Conservation (phyloP, 2,329 filamentous ascomycete species). For the Microdochium bolleyi region DNA sequence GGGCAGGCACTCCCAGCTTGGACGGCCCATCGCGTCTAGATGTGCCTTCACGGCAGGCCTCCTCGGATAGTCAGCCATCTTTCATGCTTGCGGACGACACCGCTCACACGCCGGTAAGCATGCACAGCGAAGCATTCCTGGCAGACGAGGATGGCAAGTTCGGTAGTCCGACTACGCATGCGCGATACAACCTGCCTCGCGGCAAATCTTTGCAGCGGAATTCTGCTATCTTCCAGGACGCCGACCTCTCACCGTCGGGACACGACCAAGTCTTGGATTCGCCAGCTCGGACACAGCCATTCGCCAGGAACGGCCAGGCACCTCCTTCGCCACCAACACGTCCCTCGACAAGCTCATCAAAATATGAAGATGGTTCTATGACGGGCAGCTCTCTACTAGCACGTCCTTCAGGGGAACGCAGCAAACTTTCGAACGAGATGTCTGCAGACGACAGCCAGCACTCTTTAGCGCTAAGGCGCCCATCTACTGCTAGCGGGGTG, state of each 20-base stretch:
- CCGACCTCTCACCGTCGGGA: not conserved
- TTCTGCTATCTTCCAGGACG: slow-evolving; percentile 49
- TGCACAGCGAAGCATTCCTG: slow-evolving; percentile 61
- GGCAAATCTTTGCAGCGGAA: slow-evolving; percentile 71
- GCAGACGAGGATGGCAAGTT: slow-evolving; percentile 42
- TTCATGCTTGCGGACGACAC: slow-evolving; percentile 57
- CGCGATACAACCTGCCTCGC: slow-evolving; percentile 75
- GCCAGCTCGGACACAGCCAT: slow-evolving; percentile 2
- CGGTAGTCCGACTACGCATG: slow-evolving; percentile 74
- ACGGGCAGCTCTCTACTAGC: slow-evolving; percentile 29
- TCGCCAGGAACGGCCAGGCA: slow-evolving; percentile 33
- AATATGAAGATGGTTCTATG: slow-evolving; percentile 21
- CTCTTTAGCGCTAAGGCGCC: slow-evolving; percentile 34
- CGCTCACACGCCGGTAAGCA: slow-evolving; percentile 62
- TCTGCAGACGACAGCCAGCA: slow-evolving; percentile 29
- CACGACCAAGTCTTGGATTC: slow-evolving; percentile 21
- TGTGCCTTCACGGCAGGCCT: slow-evolving; percentile 52
- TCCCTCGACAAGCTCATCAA: slow-evolving; percentile 46
- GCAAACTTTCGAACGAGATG: slow-evolving; percentile 41
- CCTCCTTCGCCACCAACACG: slow-evolving; percentile 56
- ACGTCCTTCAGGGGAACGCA: slow-evolving; percentile 40
- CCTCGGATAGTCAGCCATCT: slow-evolving; percentile 60
- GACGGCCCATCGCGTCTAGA: slow-evolving; percentile 54
- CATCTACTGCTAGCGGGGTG: slow-evolving; percentile 35
- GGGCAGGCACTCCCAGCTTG: slow-evolving; percentile 52